Evolutionary conservation across 1,139 yeast species (phyloP).

Genomic region (Pneumocystis wakefieldiae): DNA sequence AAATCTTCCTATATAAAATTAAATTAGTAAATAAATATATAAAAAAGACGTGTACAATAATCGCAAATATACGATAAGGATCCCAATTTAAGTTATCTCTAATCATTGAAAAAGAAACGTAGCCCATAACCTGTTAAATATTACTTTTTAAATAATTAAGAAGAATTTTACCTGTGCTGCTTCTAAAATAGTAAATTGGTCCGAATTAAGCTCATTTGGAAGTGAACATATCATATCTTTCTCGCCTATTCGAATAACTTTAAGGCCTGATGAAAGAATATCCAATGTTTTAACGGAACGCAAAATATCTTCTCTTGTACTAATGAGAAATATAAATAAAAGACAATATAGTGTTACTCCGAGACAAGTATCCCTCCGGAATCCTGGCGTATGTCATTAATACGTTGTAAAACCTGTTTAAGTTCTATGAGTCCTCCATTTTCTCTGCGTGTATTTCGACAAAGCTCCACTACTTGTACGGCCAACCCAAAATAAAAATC

Average conservation of each 20-base stretch:
- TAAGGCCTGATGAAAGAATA: constrained; percentile 35
- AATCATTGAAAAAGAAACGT: constrained; percentile 46
- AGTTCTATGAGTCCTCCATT: constrained; percentile 70
- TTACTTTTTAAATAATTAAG: neutral
- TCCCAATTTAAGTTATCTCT: constrained; percentile 67
- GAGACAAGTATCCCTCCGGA: constrained; percentile 21
- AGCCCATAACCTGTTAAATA: constrained; percentile 37
- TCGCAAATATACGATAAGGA: constrained; percentile 41
- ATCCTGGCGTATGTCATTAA: constrained; percentile 16
- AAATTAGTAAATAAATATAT: neutral
- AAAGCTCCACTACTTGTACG: constrained; percentile 58
- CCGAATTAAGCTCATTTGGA: constrained; percentile 41
- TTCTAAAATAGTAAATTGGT: constrained; percentile 56
- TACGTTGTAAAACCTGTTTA: constrained; percentile 35
- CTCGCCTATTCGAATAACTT: constrained; percentile 26
- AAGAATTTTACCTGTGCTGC: constrained; percentile 36
- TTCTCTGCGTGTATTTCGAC: constrained; percentile 50
- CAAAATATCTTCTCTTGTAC: constrained; percentile 30
- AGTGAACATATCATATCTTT: constrained; percentile 33
- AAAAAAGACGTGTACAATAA: constrained; percentile 23
- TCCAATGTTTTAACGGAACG: constrained; percentile 32
- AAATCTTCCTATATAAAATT: constrained; percentile 37
- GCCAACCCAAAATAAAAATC: constrained; percentile 53
- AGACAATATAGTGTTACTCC: neutral
- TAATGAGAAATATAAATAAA: neutral